Percentiles rank a stretch among this genome's conserved stretches.
Conservation (phyloP, 2,329 filamentous ascomycete species). For the Teratosphaeria viscida region DNA sequence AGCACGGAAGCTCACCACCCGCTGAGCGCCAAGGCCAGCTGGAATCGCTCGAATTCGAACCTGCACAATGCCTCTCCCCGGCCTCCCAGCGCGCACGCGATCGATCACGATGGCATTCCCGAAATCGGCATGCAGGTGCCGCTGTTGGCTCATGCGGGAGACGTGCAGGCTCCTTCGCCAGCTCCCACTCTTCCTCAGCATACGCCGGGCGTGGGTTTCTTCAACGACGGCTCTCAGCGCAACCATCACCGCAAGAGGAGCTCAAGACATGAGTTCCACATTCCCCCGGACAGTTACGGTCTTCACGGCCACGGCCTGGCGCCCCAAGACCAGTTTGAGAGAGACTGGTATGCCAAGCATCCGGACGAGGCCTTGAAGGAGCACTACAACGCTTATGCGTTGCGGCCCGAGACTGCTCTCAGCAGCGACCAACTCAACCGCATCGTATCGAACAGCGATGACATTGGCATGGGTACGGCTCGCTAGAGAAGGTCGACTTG, state of each 20-base stretch:
- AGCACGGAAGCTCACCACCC: conserved; percentile 42
- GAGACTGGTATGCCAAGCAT: conserved; percentile 86
- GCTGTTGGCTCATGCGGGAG: conserved; percentile 84
- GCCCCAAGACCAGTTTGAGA: conserved; percentile 71
- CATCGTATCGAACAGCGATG: conserved; percentile 64
- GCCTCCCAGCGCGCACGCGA: conserved; percentile 44
- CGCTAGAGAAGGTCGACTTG: background rate
- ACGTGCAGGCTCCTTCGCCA: conserved; percentile 90
- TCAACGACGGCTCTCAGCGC: conserved; percentile 47
- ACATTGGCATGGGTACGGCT: conserved; percentile 40
- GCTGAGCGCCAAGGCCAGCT: conserved; percentile 54
- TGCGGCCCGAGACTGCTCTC: conserved; percentile 66
- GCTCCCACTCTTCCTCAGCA: conserved; percentile 42
- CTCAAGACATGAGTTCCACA: conserved; percentile 52
- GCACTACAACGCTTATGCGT: conserved; percentile 55
- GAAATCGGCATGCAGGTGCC: conserved; percentile 88
- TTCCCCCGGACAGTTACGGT: conserved; percentile 83
- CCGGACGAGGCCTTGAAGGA: conserved; percentile 73
- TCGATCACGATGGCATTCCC: conserved; percentile 68
- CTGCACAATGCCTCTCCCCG: conserved; percentile 37
- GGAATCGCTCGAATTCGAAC: conserved; percentile 36
- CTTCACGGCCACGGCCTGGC: conserved; percentile 72
- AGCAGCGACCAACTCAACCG: conserved; percentile 84
- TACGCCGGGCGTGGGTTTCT: conserved; percentile 40
- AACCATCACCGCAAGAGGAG: conserved; percentile 57